A percentile compares a stretch with the other conserved stretches of the same genome.
phyloP scores from a whole-genome alignment of 768 basidiomycete genomes.

The Pleurotus ostreatus region DNA sequence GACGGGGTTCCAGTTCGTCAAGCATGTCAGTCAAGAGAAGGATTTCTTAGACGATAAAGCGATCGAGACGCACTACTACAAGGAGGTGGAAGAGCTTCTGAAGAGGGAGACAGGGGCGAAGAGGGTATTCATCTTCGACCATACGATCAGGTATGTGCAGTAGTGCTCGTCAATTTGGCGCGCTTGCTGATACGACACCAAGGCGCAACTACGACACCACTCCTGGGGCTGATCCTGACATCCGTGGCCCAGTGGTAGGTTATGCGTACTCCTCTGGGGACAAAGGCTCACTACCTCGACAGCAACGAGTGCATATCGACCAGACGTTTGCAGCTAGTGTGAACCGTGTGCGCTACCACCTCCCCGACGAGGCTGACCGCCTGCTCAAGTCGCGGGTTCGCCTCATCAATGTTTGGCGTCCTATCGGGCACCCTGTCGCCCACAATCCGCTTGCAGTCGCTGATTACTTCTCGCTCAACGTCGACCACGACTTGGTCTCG shows the following conservation, averaged over 20 bases:
- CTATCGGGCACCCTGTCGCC: slow-evolving; percentile 31
- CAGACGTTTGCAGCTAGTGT: slow-evolving; percentile 31
- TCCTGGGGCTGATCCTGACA: not conserved
- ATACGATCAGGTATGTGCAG: slow-evolving; percentile 18
- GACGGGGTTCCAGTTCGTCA: slow-evolving; percentile 31
- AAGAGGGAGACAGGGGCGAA: slow-evolving; percentile 36
- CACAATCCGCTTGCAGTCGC: slow-evolving; percentile 38
- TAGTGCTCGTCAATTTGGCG: not conserved
- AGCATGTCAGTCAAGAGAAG: slow-evolving; percentile 18
- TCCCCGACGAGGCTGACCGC: slow-evolving; percentile 30
- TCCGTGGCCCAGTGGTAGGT: slow-evolving; percentile 2
- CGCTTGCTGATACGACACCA: not conserved
- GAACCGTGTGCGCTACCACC: slow-evolving; percentile 33
- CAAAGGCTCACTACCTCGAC: not conserved
- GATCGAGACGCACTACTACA: slow-evolving; percentile 34
- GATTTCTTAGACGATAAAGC: slow-evolving; percentile 30
- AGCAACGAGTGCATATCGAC: slow-evolving; percentile 31
- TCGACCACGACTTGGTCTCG: slow-evolving; percentile 26
- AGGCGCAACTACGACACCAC: not conserved
- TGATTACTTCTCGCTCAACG: slow-evolving; percentile 35
- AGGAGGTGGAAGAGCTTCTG: slow-evolving; percentile 31
- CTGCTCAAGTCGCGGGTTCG: slow-evolving; percentile 37
- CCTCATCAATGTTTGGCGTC: slow-evolving; percentile 46
- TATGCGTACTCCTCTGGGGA: not conserved
- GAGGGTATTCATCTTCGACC: slow-evolving; percentile 36